A percentile compares a stretch with the other conserved stretches of the same genome.
These are phyloP conservation scores for Ophioceras dolichostomum DNA, from an alignment of 2,329 filamentous ascomycete genomes.

Conservation along the genomic window DNA sequence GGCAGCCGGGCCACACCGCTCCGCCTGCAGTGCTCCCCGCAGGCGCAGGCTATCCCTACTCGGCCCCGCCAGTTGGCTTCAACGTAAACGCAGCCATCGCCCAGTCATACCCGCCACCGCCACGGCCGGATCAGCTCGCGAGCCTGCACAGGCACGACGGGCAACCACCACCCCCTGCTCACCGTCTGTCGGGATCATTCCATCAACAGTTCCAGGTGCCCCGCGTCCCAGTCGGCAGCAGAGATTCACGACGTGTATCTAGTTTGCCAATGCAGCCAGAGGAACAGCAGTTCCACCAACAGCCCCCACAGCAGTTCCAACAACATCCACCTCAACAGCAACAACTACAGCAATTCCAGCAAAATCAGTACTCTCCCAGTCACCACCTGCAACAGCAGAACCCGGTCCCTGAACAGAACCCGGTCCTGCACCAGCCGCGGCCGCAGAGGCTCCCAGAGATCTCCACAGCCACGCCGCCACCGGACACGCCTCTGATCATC, in stretches of 20 bases:
- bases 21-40: constrained; percentile 5
- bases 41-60: constrained; percentile 23
- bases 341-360: constrained; percentile 1
- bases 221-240: constrained; percentile 25
- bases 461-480: background rate
- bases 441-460: constrained; percentile 13
- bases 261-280: constrained; percentile 7
- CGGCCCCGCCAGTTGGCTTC: constrained; percentile 22
- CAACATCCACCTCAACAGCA: constrained; percentile 5
- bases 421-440: constrained; percentile 7
- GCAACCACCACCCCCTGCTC: constrained; percentile 11
- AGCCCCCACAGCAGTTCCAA: constrained; percentile 7
- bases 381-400: constrained; percentile 3
- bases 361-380: constrained; percentile 3
- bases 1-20: constrained; percentile 12
- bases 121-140: constrained; percentile 25
- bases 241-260: constrained; percentile 7
- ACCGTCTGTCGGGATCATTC: no score
- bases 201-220: constrained; percentile 30
- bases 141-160: constrained; percentile 24
- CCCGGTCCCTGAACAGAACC: background rate
- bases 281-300: constrained; percentile 11
- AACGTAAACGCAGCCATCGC: constrained; percentile 19
- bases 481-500: constrained; percentile 39
- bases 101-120: constrained; percentile 23